A percentile compares a stretch with the other conserved stretches of the same genome.
Evolutionary conservation across 2,329 filamentous ascomycete genomes (phyloP).

Genomic region (Ascochyta fabae): DNA sequence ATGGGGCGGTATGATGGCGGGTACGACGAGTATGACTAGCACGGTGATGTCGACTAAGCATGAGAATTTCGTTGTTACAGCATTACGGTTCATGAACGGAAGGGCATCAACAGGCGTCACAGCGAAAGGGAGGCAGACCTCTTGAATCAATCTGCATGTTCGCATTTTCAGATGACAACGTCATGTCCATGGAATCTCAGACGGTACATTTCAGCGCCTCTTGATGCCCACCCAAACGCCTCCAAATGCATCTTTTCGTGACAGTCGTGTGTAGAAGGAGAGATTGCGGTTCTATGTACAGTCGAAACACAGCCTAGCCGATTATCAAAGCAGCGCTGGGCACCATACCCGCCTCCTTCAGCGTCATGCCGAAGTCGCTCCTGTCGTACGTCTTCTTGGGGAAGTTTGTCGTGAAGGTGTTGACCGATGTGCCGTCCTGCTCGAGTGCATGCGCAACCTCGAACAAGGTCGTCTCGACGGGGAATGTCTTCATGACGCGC

Average conservation of each 20-base stretch:
- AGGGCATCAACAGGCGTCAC: background rate
- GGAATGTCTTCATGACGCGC: conserved; percentile 84
- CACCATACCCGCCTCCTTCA: conserved; percentile 89
- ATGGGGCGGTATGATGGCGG: conserved; percentile 49
- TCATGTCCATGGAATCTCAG: background rate
- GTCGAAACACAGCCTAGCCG: conserved; percentile 32
- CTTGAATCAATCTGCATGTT: background rate
- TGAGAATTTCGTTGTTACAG: background rate
- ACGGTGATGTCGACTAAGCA: background rate
- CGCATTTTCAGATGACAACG: background rate
- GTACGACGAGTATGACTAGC: conserved; percentile 45
- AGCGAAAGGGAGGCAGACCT: background rate
- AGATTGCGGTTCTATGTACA: background rate
- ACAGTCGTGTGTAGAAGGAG: background rate
- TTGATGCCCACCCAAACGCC: conserved; percentile 12
- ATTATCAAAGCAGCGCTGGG: conserved; percentile 91
- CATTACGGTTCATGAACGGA: background rate
- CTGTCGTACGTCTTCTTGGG: conserved; percentile 78
- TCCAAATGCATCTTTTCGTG: conserved; percentile 21
- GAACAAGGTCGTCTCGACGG: conserved; percentile 88
- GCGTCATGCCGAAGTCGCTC: conserved; percentile 82
- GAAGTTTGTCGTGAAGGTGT: conserved; percentile 84
- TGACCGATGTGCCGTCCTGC: conserved; percentile 73
- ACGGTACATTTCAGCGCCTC: background rate
- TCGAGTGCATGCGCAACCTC: conserved; percentile 82